Evolutionary conservation across 108 stramenopile species (phyloP).

Genomic region (Discostella stelligeroides): DNA sequence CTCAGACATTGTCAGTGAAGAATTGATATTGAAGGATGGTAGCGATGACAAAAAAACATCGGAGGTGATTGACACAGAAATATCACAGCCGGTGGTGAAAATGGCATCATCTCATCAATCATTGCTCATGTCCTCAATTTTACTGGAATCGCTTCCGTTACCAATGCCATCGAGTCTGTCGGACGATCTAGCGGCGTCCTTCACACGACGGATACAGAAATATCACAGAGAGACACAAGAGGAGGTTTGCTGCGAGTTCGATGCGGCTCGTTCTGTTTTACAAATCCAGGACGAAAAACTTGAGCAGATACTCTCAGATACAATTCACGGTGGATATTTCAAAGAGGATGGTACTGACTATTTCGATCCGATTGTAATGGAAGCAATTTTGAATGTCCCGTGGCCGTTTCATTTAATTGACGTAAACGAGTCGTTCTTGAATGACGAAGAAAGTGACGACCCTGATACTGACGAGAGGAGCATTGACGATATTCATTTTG

Average conservation of each 20-base stretch:
- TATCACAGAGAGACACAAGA: conserved; percentile 10
- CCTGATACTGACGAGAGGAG: conserved; percentile 7
- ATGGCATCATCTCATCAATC: conserved; percentile 11
- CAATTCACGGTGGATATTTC: conserved; percentile 32
- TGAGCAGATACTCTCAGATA: conserved; percentile 23
- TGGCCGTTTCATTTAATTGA: conserved; percentile 46
- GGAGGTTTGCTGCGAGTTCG: too few species aligned
- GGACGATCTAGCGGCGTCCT: conserved; percentile 28
- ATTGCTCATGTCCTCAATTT: conserved; percentile 35
- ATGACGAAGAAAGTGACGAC: conserved; percentile 18
- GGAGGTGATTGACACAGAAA: background rate
- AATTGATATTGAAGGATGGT: background rate
- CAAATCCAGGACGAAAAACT: conserved; percentile 26
- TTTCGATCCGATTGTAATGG: conserved; percentile 47
- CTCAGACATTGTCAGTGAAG: conserved; percentile 1
- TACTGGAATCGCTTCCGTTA: conserved; percentile 36
- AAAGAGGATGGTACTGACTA: conserved; percentile 22
- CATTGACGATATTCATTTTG: conserved; percentile 37
- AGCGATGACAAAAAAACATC: background rate
- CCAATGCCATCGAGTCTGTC: conserved; percentile 27
- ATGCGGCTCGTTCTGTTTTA: background rate
- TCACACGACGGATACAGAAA: conserved; percentile 41
- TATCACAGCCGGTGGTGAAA: background rate
- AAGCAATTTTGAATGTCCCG: conserved; percentile 46
- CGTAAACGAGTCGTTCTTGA: conserved; percentile 37